Conservation (phyloP, 164 flowering plant genomes). For the Dillenia suffruticosa region DNA sequence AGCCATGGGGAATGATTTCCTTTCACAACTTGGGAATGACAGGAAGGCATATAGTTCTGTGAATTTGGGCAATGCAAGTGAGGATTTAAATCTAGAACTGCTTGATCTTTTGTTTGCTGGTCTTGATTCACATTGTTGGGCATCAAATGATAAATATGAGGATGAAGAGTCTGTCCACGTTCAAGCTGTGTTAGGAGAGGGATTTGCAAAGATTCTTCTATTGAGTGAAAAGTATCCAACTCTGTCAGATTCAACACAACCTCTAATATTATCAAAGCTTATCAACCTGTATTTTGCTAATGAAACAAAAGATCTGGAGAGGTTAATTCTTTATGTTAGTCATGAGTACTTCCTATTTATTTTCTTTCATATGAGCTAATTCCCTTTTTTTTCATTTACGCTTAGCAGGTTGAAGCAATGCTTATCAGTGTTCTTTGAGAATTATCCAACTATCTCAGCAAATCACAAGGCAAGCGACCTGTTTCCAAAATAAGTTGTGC, state of each 20-base stretch:
- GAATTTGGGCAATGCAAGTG: conserved; percentile 30
- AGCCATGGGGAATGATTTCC: conserved; percentile 39
- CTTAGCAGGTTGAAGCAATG: conserved; percentile 81
- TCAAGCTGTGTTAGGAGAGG: conserved; percentile 68
- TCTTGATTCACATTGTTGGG: conserved; percentile 36
- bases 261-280: conserved; percentile 55
- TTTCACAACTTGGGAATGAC: conserved; percentile 23
- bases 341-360: not conserved
- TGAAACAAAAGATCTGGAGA: conserved; percentile 45
- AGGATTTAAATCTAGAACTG: conserved; percentile 27
- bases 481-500: not conserved
- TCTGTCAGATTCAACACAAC: conserved; percentile 49
- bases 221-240: conserved; percentile 71
- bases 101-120: conserved; percentile 72
- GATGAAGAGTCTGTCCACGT: conserved; percentile 73
- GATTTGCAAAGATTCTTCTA: conserved; percentile 87
- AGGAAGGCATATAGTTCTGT: conserved; percentile 18
- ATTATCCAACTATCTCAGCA: conserved; percentile 74
- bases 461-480: conserved; percentile 70
- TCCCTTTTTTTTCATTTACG: not conserved
- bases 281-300: conserved; percentile 63
- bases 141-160: conserved; percentile 26
- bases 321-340: conserved; percentile 30
- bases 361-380: not conserved
- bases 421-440: conserved; percentile 94